Evolutionary conservation across 2,329 filamentous ascomycete genomes (phyloP).

Genomic region (Colletotrichum cordylinicola): DNA sequence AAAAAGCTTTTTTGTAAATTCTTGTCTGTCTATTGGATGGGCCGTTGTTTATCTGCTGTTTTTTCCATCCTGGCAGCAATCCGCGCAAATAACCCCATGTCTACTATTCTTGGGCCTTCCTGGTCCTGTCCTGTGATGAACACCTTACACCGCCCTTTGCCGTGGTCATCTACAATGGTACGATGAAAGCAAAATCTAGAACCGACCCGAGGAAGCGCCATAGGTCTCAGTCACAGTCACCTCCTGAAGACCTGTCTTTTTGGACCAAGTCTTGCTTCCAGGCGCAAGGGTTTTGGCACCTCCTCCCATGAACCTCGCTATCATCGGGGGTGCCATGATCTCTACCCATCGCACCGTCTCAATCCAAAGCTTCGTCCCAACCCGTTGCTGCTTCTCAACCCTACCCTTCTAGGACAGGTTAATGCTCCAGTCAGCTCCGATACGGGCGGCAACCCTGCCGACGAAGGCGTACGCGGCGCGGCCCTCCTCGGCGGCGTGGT

Average conservation of each 20-base stretch:
- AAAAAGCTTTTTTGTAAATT: neutral
- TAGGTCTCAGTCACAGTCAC: neutral
- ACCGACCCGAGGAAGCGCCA: neutral
- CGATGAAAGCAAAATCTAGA: neutral
- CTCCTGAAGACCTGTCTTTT: neutral
- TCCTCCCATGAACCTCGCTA: neutral
- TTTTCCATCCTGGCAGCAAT: conserved; percentile 3
- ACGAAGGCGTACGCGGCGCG: conserved; percentile 59
- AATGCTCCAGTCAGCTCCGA: conserved; percentile 61
- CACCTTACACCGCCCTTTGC: conserved; percentile 3
- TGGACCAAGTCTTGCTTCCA: neutral
- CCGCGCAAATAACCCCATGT: neutral
- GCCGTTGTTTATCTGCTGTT: neutral
- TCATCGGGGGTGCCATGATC: neutral
- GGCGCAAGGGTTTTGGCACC: neutral
- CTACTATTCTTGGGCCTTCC: neutral
- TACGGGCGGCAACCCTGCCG: conserved; percentile 54
- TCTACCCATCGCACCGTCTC: neutral
- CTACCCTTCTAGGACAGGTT: conserved; percentile 31
- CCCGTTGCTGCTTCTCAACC: neutral
- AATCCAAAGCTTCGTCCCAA: neutral
- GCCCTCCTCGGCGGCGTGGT: conserved; percentile 51
- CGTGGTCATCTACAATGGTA: neutral
- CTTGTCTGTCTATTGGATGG: neutral
- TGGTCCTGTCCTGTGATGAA: neutral